Evolutionary conservation across 805 yeast genomes (phyloP).

Genomic region (Zygotorulaspora florentina): DNA sequence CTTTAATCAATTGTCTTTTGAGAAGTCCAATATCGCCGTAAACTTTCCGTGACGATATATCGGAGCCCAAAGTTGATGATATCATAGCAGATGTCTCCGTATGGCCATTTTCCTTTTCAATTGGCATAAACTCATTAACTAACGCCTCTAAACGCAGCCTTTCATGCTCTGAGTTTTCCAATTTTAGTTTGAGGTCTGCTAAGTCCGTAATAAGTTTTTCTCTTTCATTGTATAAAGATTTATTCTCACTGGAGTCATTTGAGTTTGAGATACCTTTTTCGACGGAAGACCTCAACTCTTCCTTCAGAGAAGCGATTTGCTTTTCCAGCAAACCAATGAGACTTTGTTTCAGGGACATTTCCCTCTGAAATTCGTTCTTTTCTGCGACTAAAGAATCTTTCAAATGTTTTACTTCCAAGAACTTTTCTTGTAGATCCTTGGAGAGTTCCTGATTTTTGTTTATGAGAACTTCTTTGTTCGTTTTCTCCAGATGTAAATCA

Average conservation of each 20-base stretch:
- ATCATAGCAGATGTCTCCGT: background rate
- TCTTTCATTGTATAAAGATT: constrained; percentile 27
- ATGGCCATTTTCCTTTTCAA: constrained; percentile 4
- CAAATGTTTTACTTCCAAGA: constrained; percentile 44
- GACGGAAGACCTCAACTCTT: constrained; percentile 51
- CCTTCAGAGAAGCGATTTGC: constrained; percentile 34
- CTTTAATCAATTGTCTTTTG: constrained; percentile 62
- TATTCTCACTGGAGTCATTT: constrained; percentile 32
- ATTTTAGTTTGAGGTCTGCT: constrained; percentile 27
- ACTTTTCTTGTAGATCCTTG: constrained; percentile 40
- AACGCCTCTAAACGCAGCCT: constrained; percentile 42
- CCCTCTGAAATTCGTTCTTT: constrained; percentile 51
- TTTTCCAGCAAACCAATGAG: constrained; percentile 45
- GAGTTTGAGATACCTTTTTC: constrained; percentile 42
- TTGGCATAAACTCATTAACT: constrained; percentile 41
- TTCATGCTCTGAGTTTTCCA: constrained; percentile 34
- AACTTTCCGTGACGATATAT: constrained; percentile 26
- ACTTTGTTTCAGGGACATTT: constrained; percentile 59
- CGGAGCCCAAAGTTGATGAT: constrained; percentile 16
- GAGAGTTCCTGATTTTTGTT: constrained; percentile 38
- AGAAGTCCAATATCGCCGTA: constrained; percentile 61
- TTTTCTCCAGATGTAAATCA: constrained; percentile 30
- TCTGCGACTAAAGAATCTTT: constrained; percentile 41
- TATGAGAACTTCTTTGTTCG: constrained; percentile 32
- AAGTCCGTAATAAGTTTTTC: constrained; percentile 33